Conservation (phyloP, 225 moss, liverwort and hornwort genomes). For the Rhytidiadelphus loreus region DNA sequence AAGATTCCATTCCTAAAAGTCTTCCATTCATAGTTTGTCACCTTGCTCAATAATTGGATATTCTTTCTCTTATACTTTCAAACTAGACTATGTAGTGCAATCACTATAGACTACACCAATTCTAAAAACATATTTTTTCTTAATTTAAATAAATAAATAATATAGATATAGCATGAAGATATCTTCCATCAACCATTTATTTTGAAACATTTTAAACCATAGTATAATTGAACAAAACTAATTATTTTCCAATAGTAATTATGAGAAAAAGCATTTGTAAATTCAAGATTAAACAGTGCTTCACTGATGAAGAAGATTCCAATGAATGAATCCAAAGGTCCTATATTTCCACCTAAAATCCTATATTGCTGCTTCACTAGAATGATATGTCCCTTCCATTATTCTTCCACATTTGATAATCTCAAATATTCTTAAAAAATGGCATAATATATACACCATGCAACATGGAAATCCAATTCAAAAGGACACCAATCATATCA, state of each 20-base stretch:
- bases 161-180: not conserved
- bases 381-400: not conserved
- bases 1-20: not conserved
- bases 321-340: not conserved
- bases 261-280: fast-evolving
- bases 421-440: not conserved
- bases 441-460: not conserved
- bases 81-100: not conserved
- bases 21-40: too few species aligned
- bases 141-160: not conserved
- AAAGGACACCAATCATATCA: not conserved
- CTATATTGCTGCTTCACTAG: not conserved
- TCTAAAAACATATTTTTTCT: not conserved
- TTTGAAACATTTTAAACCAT: not conserved
- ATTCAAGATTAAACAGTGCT: not conserved
- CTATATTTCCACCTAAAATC: not conserved
- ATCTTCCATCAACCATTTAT: not conserved
- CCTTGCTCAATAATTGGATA: not conserved
- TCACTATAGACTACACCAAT: fast-evolving
- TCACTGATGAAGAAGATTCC: not conserved
- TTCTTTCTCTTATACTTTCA: not conserved
- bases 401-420: not conserved
- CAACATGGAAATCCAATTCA: not conserved
- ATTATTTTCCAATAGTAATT: not conserved
- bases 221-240: not conserved